phyloP scores from a whole-genome alignment of 176 grass and related monocot genomes.

The Zea luxurians region DNA sequence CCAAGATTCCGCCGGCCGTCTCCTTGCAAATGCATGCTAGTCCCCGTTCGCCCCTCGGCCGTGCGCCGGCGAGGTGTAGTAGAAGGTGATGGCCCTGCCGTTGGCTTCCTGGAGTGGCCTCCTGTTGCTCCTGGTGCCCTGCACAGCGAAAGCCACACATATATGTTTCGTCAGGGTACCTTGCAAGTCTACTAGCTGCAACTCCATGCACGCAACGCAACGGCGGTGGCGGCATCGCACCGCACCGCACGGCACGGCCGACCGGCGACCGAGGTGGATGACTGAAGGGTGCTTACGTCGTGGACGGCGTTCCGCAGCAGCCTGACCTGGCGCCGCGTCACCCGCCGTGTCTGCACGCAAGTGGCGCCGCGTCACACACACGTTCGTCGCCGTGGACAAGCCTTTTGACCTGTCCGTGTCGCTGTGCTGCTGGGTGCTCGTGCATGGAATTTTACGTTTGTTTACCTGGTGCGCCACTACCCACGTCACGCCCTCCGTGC shows the following conservation, averaged over 20 bases:
- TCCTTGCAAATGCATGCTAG: neutral
- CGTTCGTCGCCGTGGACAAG: neutral
- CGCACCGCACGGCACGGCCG: neutral
- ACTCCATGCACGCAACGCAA: neutral
- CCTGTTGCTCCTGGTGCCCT: conserved; percentile 57
- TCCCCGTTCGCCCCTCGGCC: neutral
- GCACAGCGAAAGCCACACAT: neutral
- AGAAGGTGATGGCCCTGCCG: conserved; percentile 39
- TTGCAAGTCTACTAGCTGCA: neutral
- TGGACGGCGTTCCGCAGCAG: conserved; percentile 58
- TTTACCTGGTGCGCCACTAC: conserved; percentile 49
- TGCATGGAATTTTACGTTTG: neutral
- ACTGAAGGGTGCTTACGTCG: conserved; percentile 39
- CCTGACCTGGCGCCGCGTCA: conserved; percentile 52
- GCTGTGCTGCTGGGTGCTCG: too few relatives aligned
- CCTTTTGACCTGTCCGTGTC: too few relatives aligned
- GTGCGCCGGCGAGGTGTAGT: conserved; percentile 33
- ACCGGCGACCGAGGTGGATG: neutral
- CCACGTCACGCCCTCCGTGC: conserved; percentile 80
- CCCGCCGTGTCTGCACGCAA: neutral
- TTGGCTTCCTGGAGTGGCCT: conserved; percentile 64
- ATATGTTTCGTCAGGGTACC: neutral
- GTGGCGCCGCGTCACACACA: conserved; percentile 24
- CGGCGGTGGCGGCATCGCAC: neutral
- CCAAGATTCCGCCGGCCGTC: neutral